phyloP scores from a whole-genome alignment of 2,329 filamentous ascomycete species.

The Thielaviopsis ethacetica region DNA sequence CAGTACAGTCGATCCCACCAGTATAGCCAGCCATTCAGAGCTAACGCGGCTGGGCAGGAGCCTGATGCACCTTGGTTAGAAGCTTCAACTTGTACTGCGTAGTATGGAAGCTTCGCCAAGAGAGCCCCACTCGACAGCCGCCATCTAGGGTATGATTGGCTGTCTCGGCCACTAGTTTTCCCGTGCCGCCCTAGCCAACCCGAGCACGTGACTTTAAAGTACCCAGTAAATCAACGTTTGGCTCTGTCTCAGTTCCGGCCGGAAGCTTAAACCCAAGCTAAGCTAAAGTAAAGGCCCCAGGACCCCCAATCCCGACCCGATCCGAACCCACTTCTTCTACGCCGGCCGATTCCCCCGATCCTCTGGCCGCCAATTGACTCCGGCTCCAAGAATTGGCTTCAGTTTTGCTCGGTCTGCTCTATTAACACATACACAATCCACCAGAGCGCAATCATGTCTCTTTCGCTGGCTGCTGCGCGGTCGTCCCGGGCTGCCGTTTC shows the following conservation, averaged over 20 bases:
- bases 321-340: neutral
- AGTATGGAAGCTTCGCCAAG: neutral
- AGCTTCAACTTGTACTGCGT: neutral
- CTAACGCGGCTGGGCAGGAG: conserved; percentile 24
- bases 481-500: conserved; percentile 30
- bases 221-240: neutral
- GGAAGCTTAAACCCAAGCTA: neutral
- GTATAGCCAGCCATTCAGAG: conserved; percentile 5
- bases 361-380: neutral
- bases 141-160: neutral
- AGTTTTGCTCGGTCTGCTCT: neutral
- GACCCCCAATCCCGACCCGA: neutral
- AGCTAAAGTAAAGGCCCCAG: neutral
- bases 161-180: neutral
- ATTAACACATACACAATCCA: neutral
- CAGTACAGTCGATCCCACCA: neutral
- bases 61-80: conserved; percentile 17
- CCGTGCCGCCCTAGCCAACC: neutral
- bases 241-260: neutral
- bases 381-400: neutral
- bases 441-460: conserved; percentile 30
- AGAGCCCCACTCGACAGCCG: neutral
- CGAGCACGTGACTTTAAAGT: conserved; percentile 4
- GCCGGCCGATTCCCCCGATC: neutral
- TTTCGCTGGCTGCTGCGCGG: conserved; percentile 38